Percentiles rank a stretch among this genome's conserved stretches.
Conservation (phyloP, 768 basidiomycete genomes). For the Mycena galopus region DNA sequence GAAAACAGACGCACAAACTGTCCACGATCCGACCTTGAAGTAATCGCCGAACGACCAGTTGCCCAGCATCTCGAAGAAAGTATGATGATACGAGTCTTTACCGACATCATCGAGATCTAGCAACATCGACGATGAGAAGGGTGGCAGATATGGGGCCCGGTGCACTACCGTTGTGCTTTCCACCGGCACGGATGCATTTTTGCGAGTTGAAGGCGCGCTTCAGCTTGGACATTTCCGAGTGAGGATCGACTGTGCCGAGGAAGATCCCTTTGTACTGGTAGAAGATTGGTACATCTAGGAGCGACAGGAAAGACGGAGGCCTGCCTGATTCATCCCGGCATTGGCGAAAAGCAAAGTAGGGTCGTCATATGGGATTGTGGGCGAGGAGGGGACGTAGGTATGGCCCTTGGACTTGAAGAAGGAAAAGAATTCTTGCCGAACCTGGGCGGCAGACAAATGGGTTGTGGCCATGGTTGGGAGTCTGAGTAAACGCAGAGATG, state of each 20-base stretch:
- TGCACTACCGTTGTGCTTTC: constrained; percentile 92
- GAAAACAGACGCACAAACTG: constrained; percentile 2
- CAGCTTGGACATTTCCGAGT: constrained; percentile 90
- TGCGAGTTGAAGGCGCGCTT: constrained; percentile 96
- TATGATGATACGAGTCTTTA: constrained; percentile 98
- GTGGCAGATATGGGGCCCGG: background rate
- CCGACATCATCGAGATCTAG: constrained; percentile 98
- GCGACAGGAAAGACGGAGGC: constrained; percentile 27
- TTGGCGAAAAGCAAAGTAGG: constrained; percentile 98
- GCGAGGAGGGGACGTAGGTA: constrained; percentile 90
- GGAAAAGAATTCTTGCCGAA: constrained; percentile 92
- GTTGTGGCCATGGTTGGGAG: constrained; percentile 53
- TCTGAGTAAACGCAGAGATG: constrained; percentile 37
- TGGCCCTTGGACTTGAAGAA: constrained; percentile 88
- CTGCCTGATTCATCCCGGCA: constrained; percentile 96
- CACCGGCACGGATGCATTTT: constrained; percentile 98
- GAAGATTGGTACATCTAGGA: constrained; percentile 23
- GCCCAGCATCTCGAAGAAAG: constrained; percentile 99
- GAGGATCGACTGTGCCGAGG: constrained; percentile 96
- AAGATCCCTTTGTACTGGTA: constrained; percentile 95
- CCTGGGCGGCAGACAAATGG: constrained; percentile 84
- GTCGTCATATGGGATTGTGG: constrained; percentile 97
- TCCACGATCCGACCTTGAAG: constrained; percentile 82
- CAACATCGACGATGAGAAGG: constrained; percentile 14
- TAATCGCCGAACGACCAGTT: constrained; percentile 99